These are phyloP conservation scores for Globisporangium sylvaticum DNA, from an alignment of 352 stramenopile genomes.

Conservation along the genomic window DNA sequence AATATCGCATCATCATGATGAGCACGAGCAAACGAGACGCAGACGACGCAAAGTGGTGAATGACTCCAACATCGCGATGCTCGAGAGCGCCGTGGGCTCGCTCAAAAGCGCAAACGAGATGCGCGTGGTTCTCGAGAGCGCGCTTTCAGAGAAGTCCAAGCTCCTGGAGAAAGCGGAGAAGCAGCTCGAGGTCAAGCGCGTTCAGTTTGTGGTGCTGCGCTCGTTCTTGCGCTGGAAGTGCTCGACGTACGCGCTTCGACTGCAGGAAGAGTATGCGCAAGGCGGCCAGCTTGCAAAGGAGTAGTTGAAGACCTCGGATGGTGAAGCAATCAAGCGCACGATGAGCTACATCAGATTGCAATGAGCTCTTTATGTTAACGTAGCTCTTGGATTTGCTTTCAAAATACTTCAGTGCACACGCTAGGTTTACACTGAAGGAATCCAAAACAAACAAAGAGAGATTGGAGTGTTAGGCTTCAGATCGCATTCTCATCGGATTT, in stretches of 20 bases:
- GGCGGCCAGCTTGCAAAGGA: background rate
- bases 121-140: conserved; percentile 24
- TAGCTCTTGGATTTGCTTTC: background rate
- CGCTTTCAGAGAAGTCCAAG: conserved; percentile 24
- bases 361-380: background rate
- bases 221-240: conserved; percentile 45
- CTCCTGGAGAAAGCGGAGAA: conserved; percentile 15
- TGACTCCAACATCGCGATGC: conserved; percentile 32
- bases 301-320: background rate
- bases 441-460: background rate
- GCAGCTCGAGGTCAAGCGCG: conserved; percentile 23
- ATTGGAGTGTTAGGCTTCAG: background rate
- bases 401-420: background rate
- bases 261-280: conserved; percentile 2
- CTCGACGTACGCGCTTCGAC: conserved; percentile 15
- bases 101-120: conserved; percentile 37
- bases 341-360: background rate
- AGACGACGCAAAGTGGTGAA: conserved; percentile 19
- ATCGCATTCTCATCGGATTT: background rate
- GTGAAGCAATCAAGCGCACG: background rate
- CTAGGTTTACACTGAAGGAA: background rate
- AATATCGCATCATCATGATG: background rate
- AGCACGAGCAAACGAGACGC: background rate
- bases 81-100: conserved; percentile 38
- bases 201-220: conserved; percentile 36